These are phyloP conservation scores for Isatis lusitanica DNA, from an alignment of 441 rosid genomes.

Conservation along the genomic window DNA sequence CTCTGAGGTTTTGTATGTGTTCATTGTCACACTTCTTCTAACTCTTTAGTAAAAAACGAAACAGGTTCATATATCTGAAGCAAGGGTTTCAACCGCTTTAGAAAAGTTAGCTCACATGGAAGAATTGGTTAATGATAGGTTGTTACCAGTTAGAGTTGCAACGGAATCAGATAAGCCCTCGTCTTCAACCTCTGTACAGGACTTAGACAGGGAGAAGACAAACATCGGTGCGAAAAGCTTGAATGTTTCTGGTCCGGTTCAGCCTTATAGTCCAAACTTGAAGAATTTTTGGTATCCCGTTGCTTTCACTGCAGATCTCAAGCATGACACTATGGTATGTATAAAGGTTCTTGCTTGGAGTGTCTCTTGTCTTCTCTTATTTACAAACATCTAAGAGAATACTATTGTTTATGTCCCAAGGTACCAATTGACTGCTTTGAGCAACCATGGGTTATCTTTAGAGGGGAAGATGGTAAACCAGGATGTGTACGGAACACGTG, in stretches of 20 bases:
- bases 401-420: slow-evolving; percentile 37
- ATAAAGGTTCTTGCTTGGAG: not conserved
- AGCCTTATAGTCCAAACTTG: slow-evolving; percentile 62
- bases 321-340: slow-evolving; percentile 88
- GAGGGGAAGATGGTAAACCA: slow-evolving; percentile 88
- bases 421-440: slow-evolving; percentile 93
- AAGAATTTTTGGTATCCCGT: slow-evolving; percentile 96
- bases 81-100: slow-evolving; percentile 83
- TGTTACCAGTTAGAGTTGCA: slow-evolving; percentile 61
- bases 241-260: slow-evolving; percentile 90
- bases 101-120: slow-evolving; percentile 95
- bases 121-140: slow-evolving; percentile 74
- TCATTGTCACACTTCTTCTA: not conserved
- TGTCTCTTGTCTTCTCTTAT: not conserved
- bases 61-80: slow-evolving; percentile 96
- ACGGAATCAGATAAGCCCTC: slow-evolving; percentile 46
- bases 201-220: slow-evolving; percentile 39
- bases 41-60: not conserved
- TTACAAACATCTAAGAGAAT: not conserved
- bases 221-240: slow-evolving; percentile 63
- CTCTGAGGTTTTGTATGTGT: not conserved
- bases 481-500: slow-evolving; percentile 94
- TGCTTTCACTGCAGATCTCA: slow-evolving; percentile 78
- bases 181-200: slow-evolving; percentile 50
- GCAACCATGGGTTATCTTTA: slow-evolving; percentile 90